phyloP scores from a whole-genome alignment of 331 rosid genomes.

The Rosa hybrid region DNA sequence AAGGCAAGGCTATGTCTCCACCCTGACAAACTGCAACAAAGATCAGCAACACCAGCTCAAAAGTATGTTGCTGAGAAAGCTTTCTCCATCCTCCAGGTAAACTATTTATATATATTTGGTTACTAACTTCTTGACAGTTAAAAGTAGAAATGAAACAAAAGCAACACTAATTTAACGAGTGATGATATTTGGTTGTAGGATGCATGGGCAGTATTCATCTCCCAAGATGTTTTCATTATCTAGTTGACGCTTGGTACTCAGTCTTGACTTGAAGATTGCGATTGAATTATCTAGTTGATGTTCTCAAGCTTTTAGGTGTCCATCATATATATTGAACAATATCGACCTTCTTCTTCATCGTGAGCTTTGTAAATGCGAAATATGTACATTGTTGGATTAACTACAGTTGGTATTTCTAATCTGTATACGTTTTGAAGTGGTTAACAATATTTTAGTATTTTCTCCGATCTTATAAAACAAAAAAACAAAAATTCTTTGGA shows the following conservation, averaged over 20 bases:
- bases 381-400: constrained; percentile 10
- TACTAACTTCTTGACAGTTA: too few species aligned
- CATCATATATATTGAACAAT: neutral
- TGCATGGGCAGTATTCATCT: constrained; percentile 82
- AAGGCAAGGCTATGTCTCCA: constrained; percentile 92
- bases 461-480: neutral
- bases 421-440: neutral
- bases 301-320: neutral
- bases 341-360: neutral
- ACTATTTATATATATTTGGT: neutral
- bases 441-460: neutral
- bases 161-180: neutral
- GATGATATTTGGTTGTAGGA: constrained; percentile 50
- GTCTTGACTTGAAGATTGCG: constrained; percentile 22
- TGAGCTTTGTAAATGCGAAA: neutral
- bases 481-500: too few species aligned
- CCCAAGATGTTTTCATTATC: constrained; percentile 61
- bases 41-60: constrained; percentile 75
- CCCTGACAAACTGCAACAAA: constrained; percentile 95
- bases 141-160: constrained; percentile 5
- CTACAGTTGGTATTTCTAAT: neutral
- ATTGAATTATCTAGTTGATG: too few species aligned
- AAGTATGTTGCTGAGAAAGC: constrained; percentile 74
- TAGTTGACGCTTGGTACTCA: constrained; percentile 21
- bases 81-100: constrained; percentile 85